A percentile compares a stretch with the other conserved stretches of the same genome.
phyloP scores from a whole-genome alignment of 1,284 basidiomycete genomes.

The Puccinia novopanici region DNA sequence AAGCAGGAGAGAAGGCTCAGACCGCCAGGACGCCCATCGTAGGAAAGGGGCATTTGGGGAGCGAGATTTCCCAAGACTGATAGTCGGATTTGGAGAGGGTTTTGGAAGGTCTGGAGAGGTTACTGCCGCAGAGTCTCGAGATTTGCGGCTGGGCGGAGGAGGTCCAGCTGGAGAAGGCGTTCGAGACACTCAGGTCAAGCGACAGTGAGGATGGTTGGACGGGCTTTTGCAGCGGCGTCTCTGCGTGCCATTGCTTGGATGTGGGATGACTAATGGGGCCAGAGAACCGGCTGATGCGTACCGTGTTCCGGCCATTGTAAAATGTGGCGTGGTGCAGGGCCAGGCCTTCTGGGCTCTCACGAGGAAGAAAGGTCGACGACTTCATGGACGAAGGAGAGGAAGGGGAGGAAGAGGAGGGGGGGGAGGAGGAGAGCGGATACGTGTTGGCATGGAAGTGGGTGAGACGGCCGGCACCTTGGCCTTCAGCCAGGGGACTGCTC shows the following conservation, averaged over 20 bases:
- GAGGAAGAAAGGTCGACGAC: not conserved
- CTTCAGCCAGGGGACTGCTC: constrained; percentile 46
- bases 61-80: constrained; percentile 46
- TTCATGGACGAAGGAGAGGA: not conserved
- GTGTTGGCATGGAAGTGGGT: constrained; percentile 29
- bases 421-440: not conserved
- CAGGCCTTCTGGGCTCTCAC: not conserved
- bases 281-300: constrained; percentile 28
- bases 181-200: not conserved
- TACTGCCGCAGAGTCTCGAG: not conserved
- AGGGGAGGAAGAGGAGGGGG: too few relatives aligned
- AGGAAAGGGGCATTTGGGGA: constrained; percentile 38
- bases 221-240: not conserved
- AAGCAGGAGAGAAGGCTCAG: too few relatives aligned
- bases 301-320: not conserved
- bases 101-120: not conserved
- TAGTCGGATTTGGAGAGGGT: constrained; percentile 17
- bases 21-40: not conserved
- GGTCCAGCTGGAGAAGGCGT: constrained; percentile 6
- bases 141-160: constrained; percentile 24
- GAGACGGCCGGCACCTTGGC: constrained; percentile 31
- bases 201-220: not conserved
- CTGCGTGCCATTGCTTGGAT: not conserved
- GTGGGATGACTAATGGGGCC: not conserved
- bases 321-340: not conserved